Evolutionary conservation across 495 filamentous ascomycete genomes (phyloP), one percentile per base, ranked within the genome.

Genomic region (Penicillium chermesinum): DNA sequence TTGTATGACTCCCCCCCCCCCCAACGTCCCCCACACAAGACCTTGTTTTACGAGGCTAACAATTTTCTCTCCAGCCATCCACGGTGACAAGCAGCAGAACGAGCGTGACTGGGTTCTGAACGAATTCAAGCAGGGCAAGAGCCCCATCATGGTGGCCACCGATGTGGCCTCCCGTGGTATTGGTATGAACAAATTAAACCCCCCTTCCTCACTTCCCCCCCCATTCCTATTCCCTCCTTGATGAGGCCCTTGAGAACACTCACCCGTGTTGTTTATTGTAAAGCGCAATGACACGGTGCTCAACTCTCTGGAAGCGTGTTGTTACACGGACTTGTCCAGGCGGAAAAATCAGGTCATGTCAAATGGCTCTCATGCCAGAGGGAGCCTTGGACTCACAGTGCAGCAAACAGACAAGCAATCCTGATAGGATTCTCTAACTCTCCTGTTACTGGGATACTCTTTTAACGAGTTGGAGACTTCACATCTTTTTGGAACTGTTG

Each of bases 91-190:
- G 76, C 91, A 96, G 62, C 93, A 98, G 66, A 94, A 96, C 65
- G 93, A 98, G 73, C 90, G 93, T 74, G 93, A 98, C 74, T 98
- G 93, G 93, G 93, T 98, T 58, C 76, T 98, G 66, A 95, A 96
- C 65, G 93, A 98, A 68, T 98, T 98, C 80, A 98, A 97, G 83
- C 89, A 89, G 56, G 91, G 93, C 73, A 79, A 83, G 53, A 91
- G 89, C 49, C 86, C 87, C 40, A 80, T 96, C 50, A 80, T 98
- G 67, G 88, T 98, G 47, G 93, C 93, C 17, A 98, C 93, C 20
- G 93, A 98, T 69, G 93, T 98, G 44, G 93, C 93, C 41, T 94
- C 93, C 25, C 81, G 93, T 74, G 91, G 91, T 68, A 98, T 98
- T 78, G 93, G 93, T 98, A 96, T 95, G 93, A 94, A 86, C 81